A percentile compares a stretch with the other conserved stretches of the same genome.
Conservation (phyloP, 352 stramenopile genomes). For the Phytophthora citricola region DNA sequence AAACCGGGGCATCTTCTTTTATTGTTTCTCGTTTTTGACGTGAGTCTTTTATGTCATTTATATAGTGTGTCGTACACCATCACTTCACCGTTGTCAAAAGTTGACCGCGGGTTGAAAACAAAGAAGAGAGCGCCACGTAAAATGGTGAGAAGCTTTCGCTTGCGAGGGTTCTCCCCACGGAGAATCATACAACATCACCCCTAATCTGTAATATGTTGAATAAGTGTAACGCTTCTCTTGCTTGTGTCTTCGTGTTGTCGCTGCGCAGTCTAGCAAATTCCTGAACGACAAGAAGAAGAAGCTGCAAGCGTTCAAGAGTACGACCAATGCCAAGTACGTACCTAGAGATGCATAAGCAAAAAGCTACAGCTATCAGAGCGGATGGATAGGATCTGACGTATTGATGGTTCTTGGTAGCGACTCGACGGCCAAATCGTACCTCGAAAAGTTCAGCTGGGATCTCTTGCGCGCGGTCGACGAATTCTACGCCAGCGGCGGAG, state of each 20-base stretch:
- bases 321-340: conserved; percentile 60
- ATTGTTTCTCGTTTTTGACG: no score
- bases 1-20: not conserved
- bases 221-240: conserved; percentile 2
- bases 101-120: conserved; percentile 15
- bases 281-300: conserved; percentile 77
- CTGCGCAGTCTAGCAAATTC: conserved; percentile 46
- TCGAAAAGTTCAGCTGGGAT: conserved; percentile 85
- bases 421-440: conserved; percentile 70
- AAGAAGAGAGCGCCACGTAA: conserved; percentile 26
- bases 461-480: conserved; percentile 80
- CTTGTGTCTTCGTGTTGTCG: not conserved
- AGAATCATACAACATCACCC: no score
- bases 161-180: no score
- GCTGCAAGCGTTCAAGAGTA: conserved; percentile 75
- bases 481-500: conserved; percentile 75
- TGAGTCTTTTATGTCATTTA: no score
- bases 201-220: no score
- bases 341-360: no score
- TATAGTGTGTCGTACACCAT: conserved; percentile 8
- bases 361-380: not conserved
- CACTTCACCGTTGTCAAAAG: not conserved
- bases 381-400: not conserved
- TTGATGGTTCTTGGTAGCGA: conserved; percentile 44
- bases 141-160: conserved; percentile 29